Percentiles rank a stretch among this genome's conserved stretches.
phyloP scores from a whole-genome alignment of 176 grass and related monocot species.

The Aegilops sharonensis region DNA sequence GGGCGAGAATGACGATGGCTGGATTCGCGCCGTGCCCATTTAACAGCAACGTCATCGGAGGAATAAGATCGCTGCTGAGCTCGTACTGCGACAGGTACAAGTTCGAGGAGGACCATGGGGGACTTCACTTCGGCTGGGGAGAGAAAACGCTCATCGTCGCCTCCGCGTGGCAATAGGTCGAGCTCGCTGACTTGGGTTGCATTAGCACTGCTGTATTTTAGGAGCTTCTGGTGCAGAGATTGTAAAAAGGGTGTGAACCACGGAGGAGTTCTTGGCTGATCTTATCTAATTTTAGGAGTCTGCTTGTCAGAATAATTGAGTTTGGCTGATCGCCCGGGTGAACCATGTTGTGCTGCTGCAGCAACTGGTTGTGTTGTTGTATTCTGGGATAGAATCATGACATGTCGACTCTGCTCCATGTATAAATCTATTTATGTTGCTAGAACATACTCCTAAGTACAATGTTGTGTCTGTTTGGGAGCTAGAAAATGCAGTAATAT shows the following conservation, averaged over 20 bases:
- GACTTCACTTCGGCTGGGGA: conserved; percentile 92
- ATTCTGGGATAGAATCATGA: conserved; percentile 33
- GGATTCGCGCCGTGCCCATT: conserved; percentile 68
- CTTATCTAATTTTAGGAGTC: conserved; percentile 42
- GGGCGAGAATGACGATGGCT: conserved; percentile 92
- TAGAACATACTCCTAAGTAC: conserved; percentile 6
- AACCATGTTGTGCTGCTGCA: conserved; percentile 24
- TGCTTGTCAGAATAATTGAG: conserved; percentile 49
- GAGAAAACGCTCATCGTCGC: conserved; percentile 82
- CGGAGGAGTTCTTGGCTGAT: conserved; percentile 34
- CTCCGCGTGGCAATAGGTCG: conserved; percentile 85
- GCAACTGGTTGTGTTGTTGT: conserved; percentile 32
- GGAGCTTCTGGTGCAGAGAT: conserved; percentile 38
- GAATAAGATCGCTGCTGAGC: conserved; percentile 63
- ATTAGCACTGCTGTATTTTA: conserved; percentile 43
- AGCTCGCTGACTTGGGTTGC: conserved; percentile 20
- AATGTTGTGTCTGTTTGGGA: neutral
- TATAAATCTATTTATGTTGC: conserved; percentile 39
- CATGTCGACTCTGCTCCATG: conserved; percentile 25
- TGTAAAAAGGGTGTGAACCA: conserved; percentile 39
- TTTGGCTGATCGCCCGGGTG: conserved; percentile 23
- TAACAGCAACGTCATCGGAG: conserved; percentile 51
- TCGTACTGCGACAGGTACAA: conserved; percentile 79
- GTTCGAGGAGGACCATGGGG: conserved; percentile 69
- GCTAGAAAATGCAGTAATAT: neutral